Percentiles rank a stretch among this genome's conserved stretches.
Evolutionary conservation across 164 flowering plant species (phyloP).

Genomic region (Magnolia kwangsiensis): DNA sequence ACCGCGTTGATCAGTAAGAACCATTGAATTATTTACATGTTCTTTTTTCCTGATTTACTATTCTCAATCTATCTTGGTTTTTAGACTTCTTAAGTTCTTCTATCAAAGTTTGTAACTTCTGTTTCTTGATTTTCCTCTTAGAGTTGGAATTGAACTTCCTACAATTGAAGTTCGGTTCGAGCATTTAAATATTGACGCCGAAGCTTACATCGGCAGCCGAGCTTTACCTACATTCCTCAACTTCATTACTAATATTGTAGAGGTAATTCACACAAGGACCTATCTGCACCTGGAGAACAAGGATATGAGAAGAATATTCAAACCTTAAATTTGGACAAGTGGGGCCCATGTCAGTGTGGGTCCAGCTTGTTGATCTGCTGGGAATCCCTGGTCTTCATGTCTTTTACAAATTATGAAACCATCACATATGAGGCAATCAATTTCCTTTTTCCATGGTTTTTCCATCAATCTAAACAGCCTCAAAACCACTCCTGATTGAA

Average conservation of each 20-base stretch:
- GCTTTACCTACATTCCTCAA: slow-evolving; percentile 54
- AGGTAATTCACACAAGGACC: slow-evolving; percentile 27
- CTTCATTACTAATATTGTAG: slow-evolving; percentile 26
- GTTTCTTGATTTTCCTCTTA: slow-evolving; percentile 17
- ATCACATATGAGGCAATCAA: no score
- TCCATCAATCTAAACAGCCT: no score
- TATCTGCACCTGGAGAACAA: no score
- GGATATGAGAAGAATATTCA: no score
- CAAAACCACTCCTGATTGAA: no score
- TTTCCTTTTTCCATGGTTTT: no score
- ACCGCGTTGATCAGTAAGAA: slow-evolving; percentile 55
- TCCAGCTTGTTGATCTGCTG: no score
- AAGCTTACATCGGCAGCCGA: slow-evolving; percentile 50
- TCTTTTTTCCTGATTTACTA: background rate
- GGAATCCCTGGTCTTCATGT: no score
- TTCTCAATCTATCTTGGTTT: background rate
- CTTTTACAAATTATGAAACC: no score
- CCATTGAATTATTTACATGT: background rate
- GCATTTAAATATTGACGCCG: slow-evolving; percentile 46
- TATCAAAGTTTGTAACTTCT: background rate
- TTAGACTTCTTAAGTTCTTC: background rate
- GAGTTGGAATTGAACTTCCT: slow-evolving; percentile 64
- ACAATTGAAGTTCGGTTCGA: slow-evolving; percentile 68
- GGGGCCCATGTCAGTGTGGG: no score
- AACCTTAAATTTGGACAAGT: no score